phyloP scores from a whole-genome alignment of 2,329 filamentous ascomycete species.

The Aspergillus uvarum region DNA sequence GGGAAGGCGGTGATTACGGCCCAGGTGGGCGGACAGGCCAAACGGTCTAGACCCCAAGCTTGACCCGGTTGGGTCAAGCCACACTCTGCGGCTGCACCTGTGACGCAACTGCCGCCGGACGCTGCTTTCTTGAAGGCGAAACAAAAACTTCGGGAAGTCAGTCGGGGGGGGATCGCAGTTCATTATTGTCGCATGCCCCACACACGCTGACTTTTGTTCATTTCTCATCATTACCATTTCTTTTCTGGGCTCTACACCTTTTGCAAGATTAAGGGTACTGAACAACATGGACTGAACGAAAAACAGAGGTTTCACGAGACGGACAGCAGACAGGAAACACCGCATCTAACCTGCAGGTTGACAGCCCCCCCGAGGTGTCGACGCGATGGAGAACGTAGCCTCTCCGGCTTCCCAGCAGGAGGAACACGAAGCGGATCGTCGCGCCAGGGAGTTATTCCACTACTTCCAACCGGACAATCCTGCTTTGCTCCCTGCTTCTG shows the following conservation, averaged over 20 bases:
- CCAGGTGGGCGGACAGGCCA: background rate
- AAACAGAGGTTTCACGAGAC: background rate
- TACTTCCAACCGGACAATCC: constrained; percentile 28
- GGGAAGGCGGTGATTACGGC: background rate
- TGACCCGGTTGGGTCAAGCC: background rate
- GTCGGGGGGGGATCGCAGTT: background rate
- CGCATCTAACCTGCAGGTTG: background rate
- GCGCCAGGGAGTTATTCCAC: constrained; percentile 25
- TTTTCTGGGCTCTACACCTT: background rate
- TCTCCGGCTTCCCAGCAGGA: background rate
- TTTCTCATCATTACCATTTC: background rate
- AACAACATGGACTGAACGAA: background rate
- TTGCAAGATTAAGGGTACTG: background rate
- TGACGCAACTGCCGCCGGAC: background rate
- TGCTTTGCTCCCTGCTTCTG: constrained; percentile 10
- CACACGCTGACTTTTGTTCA: background rate
- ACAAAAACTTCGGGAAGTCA: background rate
- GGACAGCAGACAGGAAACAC: background rate
- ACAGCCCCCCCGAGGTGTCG: background rate
- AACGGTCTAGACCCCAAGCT: background rate
- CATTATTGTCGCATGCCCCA: background rate
- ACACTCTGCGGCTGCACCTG: background rate
- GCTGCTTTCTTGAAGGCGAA: background rate
- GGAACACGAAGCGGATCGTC: constrained; percentile 15
- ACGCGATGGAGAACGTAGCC: background rate